A percentile compares a stretch with the other conserved stretches of the same genome.
Evolutionary conservation across 805 yeast species (phyloP).

Genomic region (Nakazawaea laoshanensis): DNA sequence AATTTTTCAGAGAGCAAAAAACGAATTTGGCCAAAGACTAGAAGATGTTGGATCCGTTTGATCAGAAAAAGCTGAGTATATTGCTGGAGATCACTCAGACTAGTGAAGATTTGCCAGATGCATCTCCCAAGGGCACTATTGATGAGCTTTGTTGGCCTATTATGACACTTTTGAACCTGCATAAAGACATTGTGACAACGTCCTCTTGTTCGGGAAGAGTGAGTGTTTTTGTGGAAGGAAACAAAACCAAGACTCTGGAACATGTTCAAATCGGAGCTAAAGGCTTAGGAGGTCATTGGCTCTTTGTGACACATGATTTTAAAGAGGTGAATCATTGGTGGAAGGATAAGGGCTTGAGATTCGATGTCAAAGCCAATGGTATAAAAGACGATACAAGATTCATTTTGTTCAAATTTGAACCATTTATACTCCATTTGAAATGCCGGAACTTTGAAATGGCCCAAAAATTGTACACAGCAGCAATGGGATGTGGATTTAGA

Average conservation of each 20-base stretch:
- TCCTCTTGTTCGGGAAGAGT: slow-evolving; percentile 87
- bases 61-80: slow-evolving; percentile 54
- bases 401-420: slow-evolving; percentile 74
- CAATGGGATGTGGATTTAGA: slow-evolving; percentile 81
- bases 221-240: slow-evolving; percentile 73
- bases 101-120: slow-evolving; percentile 38
- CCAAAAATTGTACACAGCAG: slow-evolving; percentile 50
- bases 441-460: slow-evolving; percentile 59
- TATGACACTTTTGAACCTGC: slow-evolving; percentile 56
- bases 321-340: slow-evolving; percentile 41
- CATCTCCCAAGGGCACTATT: slow-evolving; percentile 86
- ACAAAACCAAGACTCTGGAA: slow-evolving; percentile 2
- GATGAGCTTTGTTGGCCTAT: slow-evolving; percentile 69
- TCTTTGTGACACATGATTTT: slow-evolving; percentile 67
- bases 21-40: no score
- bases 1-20: no score
- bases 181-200: slow-evolving; percentile 69
- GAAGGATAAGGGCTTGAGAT: slow-evolving; percentile 20
- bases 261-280: slow-evolving; percentile 60
- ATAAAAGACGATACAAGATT: slow-evolving; percentile 31
- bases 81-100: slow-evolving; percentile 42
- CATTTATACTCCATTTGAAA: slow-evolving; percentile 76
- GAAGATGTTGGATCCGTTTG: slow-evolving; percentile 43
- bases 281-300: slow-evolving; percentile 81
- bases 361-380: slow-evolving; percentile 7